Conservation (phyloP, 2,329 filamentous ascomycete genomes). For the Chaetomiaceae sp. region DNA sequence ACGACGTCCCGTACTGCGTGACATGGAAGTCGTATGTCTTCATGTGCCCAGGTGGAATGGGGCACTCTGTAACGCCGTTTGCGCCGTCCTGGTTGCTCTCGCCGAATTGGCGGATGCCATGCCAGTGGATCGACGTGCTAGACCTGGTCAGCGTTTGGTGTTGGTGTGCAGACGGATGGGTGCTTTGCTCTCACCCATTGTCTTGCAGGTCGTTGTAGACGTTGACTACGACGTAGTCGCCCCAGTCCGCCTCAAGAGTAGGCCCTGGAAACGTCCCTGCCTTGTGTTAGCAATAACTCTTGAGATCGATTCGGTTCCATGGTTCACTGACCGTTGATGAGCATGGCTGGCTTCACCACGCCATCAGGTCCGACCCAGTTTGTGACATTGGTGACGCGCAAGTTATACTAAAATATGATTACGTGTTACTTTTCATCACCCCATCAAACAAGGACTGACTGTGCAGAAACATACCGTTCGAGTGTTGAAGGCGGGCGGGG, state of each 20-base stretch:
- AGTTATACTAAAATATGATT: conserved; percentile 23
- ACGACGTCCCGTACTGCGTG: conserved; percentile 36
- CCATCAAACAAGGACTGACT: too few species aligned
- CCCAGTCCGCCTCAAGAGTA: conserved; percentile 24
- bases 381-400: conserved; percentile 28
- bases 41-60: conserved; percentile 33
- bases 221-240: conserved; percentile 22
- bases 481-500: conserved; percentile 28
- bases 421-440: background rate
- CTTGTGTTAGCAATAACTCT: background rate
- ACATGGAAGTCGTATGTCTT: conserved; percentile 36
- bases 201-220: conserved; percentile 30
- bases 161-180: background rate
- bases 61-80: conserved; percentile 43
- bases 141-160: background rate
- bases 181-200: conserved; percentile 18
- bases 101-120: conserved; percentile 43
- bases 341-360: conserved; percentile 21
- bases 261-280: conserved; percentile 22
- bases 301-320: background rate
- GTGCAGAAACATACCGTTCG: conserved; percentile 22
- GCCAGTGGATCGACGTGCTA: conserved; percentile 44
- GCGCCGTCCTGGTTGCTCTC: conserved; percentile 42
- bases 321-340: conserved; percentile 21
- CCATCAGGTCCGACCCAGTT: conserved; percentile 26